These are phyloP conservation scores for Ophiostoma australiae DNA, from an alignment of 2,329 filamentous ascomycete genomes.

Conservation along the genomic window DNA sequence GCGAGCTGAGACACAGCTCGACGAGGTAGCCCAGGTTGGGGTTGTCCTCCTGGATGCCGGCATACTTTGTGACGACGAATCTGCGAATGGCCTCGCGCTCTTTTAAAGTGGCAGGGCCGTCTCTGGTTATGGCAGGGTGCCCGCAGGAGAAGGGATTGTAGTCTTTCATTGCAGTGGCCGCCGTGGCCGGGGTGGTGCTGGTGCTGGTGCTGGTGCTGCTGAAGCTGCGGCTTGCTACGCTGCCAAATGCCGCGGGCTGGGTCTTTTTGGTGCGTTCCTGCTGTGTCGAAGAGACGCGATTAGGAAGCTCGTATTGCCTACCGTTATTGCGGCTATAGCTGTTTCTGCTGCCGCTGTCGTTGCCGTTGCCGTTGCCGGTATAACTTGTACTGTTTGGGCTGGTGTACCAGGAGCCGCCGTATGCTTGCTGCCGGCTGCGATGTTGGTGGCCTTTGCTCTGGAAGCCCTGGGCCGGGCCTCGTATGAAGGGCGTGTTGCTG, in stretches of 20 bases:
- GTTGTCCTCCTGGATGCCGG: not conserved
- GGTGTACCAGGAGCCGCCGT: not conserved
- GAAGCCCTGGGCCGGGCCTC: not conserved
- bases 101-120: not conserved
- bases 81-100: not conserved
- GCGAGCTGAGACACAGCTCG: conserved; percentile 14
- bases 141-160: not conserved
- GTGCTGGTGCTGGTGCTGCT: not conserved
- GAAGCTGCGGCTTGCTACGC: too few relatives aligned
- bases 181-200: not conserved
- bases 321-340: not conserved
- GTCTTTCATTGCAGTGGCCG: not conserved
- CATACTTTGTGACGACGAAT: not conserved
- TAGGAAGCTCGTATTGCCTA: not conserved
- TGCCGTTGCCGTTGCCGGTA: not conserved
- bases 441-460: not conserved
- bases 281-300: not conserved
- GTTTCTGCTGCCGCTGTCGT: not conserved
- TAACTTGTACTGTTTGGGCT: not conserved
- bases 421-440: not conserved
- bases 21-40: conserved; percentile 8
- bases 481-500: not conserved
- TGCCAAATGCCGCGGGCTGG: not conserved
- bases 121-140: too few relatives aligned
- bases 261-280: not conserved